Percentiles rank a stretch among this genome's conserved stretches.
phyloP scores from a whole-genome alignment of 768 basidiomycete genomes.

The Russula ochroleuca region DNA sequence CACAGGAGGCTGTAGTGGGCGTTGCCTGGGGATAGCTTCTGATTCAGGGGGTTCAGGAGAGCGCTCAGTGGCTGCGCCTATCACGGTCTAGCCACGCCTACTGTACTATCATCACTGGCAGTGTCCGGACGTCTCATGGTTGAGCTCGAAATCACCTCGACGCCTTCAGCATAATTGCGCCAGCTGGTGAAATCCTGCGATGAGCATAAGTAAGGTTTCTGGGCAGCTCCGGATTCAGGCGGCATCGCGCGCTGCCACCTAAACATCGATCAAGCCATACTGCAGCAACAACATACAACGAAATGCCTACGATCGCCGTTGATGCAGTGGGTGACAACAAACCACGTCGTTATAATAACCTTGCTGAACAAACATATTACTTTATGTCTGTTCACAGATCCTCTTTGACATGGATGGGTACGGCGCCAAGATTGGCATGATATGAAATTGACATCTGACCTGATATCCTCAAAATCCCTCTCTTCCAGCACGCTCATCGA shows the following conservation, averaged over 20 bases:
- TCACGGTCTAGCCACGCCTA: too few species aligned
- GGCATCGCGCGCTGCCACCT: neutral
- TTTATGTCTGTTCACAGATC: constrained; percentile 39
- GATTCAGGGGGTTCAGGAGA: too few species aligned
- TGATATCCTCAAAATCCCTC: neutral
- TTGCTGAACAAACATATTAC: neutral
- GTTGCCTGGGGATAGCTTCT: too few species aligned
- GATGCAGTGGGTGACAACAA: constrained; percentile 43
- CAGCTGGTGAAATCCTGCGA: neutral
- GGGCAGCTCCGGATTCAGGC: neutral
- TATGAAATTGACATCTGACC: neutral
- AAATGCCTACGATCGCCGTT: constrained; percentile 41
- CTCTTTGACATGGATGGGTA: constrained; percentile 72
- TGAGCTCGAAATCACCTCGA: neutral
- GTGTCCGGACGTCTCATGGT: neutral
- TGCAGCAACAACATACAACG: neutral
- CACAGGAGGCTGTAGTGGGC: neutral
- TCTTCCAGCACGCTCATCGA: constrained; percentile 62
- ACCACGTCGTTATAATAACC: too few species aligned
- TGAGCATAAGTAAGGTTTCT: neutral
- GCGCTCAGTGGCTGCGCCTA: too few species aligned
- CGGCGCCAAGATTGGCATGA: constrained; percentile 17
- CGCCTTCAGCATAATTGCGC: too few species aligned
- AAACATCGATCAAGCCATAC: neutral
- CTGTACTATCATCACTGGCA: too few species aligned